Evolutionary conservation across 2,329 filamentous ascomycete genomes (phyloP).

Genomic region (Aspergillus ochraceus): DNA sequence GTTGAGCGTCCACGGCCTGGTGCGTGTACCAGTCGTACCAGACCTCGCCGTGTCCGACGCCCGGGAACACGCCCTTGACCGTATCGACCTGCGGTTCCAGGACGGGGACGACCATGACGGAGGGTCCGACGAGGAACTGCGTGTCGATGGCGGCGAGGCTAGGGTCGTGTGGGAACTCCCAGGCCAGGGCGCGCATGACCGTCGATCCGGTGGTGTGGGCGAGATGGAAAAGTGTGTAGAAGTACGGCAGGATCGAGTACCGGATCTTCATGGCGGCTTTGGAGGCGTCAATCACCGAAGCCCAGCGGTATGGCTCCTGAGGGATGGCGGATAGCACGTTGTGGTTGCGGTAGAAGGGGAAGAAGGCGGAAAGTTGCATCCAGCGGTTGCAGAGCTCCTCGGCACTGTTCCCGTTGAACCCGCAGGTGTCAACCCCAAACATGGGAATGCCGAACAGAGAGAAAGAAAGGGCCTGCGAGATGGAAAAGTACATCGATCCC

Average conservation of each 20-base stretch:
- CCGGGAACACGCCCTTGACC: conserved; percentile 70
- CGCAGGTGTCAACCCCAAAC: conserved; percentile 71
- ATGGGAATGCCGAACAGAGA: conserved; percentile 74
- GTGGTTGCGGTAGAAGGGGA: conserved; percentile 78
- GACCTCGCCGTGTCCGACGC: conserved; percentile 56
- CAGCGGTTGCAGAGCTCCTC: conserved; percentile 72
- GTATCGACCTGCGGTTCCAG: conserved; percentile 60
- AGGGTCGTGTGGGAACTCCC: conserved; percentile 74
- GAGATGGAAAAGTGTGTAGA: conserved; percentile 71
- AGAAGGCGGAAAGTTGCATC: conserved; percentile 73
- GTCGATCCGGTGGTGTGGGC: conserved; percentile 67
- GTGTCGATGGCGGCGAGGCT: conserved; percentile 64
- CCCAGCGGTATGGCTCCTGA: conserved; percentile 74
- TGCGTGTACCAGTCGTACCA: conserved; percentile 85
- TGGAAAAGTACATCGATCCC: conserved; percentile 73
- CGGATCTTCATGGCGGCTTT: conserved; percentile 68
- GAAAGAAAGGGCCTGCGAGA: conserved; percentile 75
- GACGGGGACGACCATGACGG: conserved; percentile 67
- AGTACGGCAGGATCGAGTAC: conserved; percentile 70
- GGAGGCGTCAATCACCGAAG: conserved; percentile 63
- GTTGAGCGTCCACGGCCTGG: conserved; percentile 51
- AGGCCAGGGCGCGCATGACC: conserved; percentile 70
- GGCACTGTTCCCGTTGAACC: conserved; percentile 67
- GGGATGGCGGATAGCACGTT: conserved; percentile 61
- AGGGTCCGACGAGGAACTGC: conserved; percentile 70